Conservation (phyloP, 2,329 filamentous ascomycete genomes). For the Penicillium freii region DNA sequence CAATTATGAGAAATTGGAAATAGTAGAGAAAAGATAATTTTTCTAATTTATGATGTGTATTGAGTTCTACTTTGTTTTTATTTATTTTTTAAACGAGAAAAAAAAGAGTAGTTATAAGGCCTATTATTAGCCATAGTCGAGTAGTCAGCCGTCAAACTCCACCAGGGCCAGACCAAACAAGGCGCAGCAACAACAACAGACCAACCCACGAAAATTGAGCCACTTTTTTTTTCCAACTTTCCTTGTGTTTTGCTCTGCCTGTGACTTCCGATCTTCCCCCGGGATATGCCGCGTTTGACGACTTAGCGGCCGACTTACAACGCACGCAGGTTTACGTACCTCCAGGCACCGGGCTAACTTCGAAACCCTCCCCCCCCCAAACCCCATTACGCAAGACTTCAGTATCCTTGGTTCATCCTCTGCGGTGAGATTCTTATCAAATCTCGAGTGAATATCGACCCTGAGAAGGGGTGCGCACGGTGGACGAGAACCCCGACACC, state of each 20-base stretch:
- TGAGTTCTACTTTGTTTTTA: no score
- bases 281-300: slow-evolving; percentile 4
- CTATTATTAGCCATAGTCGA: slow-evolving; percentile 12
- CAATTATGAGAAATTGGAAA: background rate
- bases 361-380: background rate
- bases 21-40: background rate
- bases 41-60: background rate
- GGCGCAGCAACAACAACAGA: slow-evolving; percentile 22
- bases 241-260: slow-evolving; percentile 11
- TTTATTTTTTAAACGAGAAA: background rate
- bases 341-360: slow-evolving; percentile 5
- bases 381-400: background rate
- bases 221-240: slow-evolving; percentile 1
- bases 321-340: background rate
- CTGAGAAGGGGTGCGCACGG: slow-evolving; percentile 2
- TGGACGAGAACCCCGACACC: slow-evolving; percentile 4
- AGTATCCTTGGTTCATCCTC: background rate
- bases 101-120: background rate
- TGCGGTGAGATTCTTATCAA: background rate
- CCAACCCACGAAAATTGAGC: slow-evolving; percentile 6
- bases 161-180: slow-evolving; percentile 25
- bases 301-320: slow-evolving; percentile 2
- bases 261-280: slow-evolving; percentile 3
- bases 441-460: background rate
- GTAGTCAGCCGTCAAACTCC: slow-evolving; percentile 19